A percentile compares a stretch with the other conserved stretches of the same genome.
Evolutionary conservation across 2,329 filamentous ascomycete species (phyloP).

Genomic region (Fusarium torreyae): DNA sequence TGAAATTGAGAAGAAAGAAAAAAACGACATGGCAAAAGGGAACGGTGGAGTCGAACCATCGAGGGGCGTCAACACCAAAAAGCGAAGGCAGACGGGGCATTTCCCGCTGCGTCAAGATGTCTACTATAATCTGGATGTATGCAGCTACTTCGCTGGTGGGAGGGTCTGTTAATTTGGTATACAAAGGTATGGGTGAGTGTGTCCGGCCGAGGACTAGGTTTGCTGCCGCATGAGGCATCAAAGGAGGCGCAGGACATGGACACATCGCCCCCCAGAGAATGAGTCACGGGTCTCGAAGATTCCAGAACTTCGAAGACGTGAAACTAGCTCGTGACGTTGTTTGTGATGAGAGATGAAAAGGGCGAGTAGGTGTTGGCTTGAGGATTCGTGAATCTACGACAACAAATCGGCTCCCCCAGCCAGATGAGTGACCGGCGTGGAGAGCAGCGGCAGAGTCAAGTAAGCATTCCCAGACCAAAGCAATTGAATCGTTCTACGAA

Average conservation of each 20-base stretch:
- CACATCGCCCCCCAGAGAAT: background rate
- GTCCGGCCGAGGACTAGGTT: background rate
- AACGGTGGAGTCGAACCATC: background rate
- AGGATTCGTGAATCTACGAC: too few relatives aligned
- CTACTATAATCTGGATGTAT: background rate
- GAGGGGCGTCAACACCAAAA: background rate
- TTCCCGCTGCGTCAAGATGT: background rate
- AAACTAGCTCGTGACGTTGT: too few relatives aligned
- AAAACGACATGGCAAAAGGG: background rate
- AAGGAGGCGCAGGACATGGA: background rate
- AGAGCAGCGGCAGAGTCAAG: too few relatives aligned
- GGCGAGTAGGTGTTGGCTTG: too few relatives aligned
- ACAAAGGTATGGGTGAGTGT: background rate
- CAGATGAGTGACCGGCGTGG: too few relatives aligned
- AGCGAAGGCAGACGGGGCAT: background rate
- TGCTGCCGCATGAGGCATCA: background rate
- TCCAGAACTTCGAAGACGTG: too few relatives aligned
- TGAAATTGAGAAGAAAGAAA: too few relatives aligned
- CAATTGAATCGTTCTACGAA: too few relatives aligned
- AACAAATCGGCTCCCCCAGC: too few relatives aligned
- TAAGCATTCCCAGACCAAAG: too few relatives aligned
- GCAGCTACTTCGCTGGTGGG: slow-evolving; percentile 39
- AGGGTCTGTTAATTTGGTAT: background rate
- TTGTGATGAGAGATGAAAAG: too few relatives aligned
- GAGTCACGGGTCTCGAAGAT: background rate